Conservation (phyloP, 495 filamentous ascomycete species). For the Trichodelitschia bisporula region DNA sequence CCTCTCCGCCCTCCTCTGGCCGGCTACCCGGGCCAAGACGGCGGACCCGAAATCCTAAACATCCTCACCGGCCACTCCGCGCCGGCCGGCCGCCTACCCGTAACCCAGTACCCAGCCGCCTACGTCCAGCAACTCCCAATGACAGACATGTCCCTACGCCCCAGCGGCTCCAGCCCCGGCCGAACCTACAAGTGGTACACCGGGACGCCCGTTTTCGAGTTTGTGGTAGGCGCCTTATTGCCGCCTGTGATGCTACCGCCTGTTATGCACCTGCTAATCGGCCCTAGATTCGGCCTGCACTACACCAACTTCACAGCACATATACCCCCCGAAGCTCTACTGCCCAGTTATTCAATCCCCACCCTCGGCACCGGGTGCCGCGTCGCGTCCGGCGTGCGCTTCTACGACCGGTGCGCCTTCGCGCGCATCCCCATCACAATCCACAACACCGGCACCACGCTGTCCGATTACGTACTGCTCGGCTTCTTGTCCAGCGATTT, state of each 20-base stretch:
- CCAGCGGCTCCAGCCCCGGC: slow-evolving; percentile 1
- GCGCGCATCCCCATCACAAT: neutral
- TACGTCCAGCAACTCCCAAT: neutral
- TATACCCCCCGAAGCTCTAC: no score
- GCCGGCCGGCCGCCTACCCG: slow-evolving; percentile 2
- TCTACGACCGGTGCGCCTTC: neutral
- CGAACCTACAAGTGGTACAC: slow-evolving; percentile 3
- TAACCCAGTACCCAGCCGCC: slow-evolving; percentile 2
- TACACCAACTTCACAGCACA: slow-evolving; percentile 1
- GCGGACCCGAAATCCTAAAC: slow-evolving; percentile 1
- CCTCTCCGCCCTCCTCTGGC: slow-evolving; percentile 3
- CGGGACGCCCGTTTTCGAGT: neutral
- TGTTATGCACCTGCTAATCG: neutral
- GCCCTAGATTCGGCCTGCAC: slow-evolving; percentile 1
- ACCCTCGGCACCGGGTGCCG: no score
- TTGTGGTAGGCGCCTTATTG: no score
- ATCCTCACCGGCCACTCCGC: slow-evolving; percentile 1
- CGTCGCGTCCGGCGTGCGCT: neutral
- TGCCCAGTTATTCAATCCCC: no score
- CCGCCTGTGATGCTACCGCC: no score
- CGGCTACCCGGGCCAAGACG: slow-evolving; percentile 3
- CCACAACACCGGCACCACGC: neutral
- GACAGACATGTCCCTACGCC: slow-evolving; percentile 1
- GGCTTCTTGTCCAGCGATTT: neutral
- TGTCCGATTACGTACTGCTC: neutral